phyloP scores from a whole-genome alignment of 352 stramenopile genomes.

The Pythium brachiatum region DNA sequence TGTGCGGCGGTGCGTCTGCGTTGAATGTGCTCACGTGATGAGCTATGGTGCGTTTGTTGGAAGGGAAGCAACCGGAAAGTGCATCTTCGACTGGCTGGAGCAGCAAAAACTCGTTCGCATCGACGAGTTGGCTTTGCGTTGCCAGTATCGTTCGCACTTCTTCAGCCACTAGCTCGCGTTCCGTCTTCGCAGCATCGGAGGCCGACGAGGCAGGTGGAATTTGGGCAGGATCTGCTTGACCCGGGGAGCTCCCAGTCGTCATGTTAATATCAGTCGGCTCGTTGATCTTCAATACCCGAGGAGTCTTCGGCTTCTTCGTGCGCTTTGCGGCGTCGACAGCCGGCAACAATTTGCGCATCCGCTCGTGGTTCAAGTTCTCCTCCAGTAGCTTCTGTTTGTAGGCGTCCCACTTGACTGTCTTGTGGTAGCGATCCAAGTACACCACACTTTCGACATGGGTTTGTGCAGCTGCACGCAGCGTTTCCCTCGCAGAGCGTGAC shows the following conservation, averaged over 20 bases:
- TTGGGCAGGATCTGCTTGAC: not conserved
- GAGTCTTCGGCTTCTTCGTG: not conserved
- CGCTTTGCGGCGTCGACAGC: not conserved
- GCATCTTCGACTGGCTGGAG: constrained; percentile 25
- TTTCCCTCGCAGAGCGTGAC: constrained; percentile 52
- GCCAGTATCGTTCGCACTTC: not conserved
- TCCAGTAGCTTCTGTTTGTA: constrained; percentile 52
- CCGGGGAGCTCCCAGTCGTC: too few species aligned
- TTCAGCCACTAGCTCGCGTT: not conserved
- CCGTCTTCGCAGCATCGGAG: not conserved
- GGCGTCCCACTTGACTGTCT: constrained; percentile 60
- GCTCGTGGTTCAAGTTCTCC: constrained; percentile 45
- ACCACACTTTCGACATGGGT: constrained; percentile 49
- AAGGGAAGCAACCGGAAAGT: constrained; percentile 19
- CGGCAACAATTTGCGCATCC: constrained; percentile 46
- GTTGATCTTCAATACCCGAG: not conserved
- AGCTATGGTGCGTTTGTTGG: constrained; percentile 29
- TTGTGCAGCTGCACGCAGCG: constrained; percentile 41
- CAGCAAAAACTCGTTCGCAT: constrained; percentile 60
- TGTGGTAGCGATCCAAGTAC: constrained; percentile 69
- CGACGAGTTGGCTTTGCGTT: constrained; percentile 27
- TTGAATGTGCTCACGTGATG: constrained; percentile 58
- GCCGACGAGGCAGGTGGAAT: not conserved
- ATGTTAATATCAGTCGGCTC: not conserved
- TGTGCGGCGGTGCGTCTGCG: constrained; percentile 42